Conservation (phyloP, 1,139 yeast species). For the Meyerozyma athensensis region DNA sequence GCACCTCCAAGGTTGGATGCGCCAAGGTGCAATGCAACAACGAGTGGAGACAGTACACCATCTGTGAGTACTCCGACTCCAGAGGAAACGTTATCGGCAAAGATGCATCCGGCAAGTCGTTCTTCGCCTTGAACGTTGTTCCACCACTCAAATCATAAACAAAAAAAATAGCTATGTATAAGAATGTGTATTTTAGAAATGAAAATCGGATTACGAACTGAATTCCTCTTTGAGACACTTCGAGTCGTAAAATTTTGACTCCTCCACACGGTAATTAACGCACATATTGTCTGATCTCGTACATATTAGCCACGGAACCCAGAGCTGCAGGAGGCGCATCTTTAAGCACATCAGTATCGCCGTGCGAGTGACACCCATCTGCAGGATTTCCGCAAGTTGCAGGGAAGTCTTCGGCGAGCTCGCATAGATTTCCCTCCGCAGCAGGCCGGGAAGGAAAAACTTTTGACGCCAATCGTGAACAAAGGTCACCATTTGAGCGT, state of each 20-base stretch:
- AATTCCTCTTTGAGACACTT: no score
- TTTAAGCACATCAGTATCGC: no score
- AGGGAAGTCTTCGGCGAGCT: background rate
- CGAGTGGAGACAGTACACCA: constrained; percentile 53
- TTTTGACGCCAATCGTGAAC: no score
- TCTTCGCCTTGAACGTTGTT: constrained; percentile 50
- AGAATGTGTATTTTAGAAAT: constrained; percentile 2
- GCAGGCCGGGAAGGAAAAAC: no score
- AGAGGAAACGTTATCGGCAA: constrained; percentile 56
- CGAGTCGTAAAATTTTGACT: no score
- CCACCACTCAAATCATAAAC: constrained; percentile 19
- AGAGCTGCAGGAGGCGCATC: no score
- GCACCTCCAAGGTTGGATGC: constrained; percentile 55
- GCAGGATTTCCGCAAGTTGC: background rate
- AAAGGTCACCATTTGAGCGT: no score
- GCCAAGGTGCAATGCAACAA: constrained; percentile 50
- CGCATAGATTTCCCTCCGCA: background rate
- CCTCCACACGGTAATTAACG: no score
- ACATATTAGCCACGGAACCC: no score
- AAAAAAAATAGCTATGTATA: background rate
- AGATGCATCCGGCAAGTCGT: constrained; percentile 28
- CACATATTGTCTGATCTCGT: no score
- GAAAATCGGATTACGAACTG: no score
- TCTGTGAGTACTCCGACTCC: constrained; percentile 58
- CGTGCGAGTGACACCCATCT: background rate